Conservation (phyloP, 257 asterid genomes). For the Echites panduratus region DNA sequence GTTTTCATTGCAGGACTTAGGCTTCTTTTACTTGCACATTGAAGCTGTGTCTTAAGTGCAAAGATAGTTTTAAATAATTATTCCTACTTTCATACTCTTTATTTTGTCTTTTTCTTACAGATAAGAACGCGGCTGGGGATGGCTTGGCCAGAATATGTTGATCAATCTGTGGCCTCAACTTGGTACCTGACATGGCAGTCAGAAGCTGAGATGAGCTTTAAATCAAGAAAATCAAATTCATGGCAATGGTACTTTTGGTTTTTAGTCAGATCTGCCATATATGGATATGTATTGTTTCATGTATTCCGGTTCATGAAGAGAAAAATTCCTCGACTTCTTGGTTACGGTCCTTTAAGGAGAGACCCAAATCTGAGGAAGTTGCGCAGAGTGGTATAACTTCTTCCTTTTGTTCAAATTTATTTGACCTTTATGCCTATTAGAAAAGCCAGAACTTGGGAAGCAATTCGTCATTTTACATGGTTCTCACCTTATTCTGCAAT, state of each 20-base stretch:
- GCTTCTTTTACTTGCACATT: slow-evolving; percentile 6
- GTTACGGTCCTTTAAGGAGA: slow-evolving; percentile 65
- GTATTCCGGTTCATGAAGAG: slow-evolving; percentile 53
- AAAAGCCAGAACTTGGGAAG: background rate
- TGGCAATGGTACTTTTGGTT: slow-evolving; percentile 79
- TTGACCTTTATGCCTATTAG: slow-evolving; percentile 2
- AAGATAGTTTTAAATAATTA: background rate
- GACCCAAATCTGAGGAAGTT: slow-evolving; percentile 73
- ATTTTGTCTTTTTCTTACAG: slow-evolving; percentile 33
- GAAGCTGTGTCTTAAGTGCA: background rate
- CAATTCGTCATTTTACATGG: background rate
- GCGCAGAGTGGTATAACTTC: slow-evolving; percentile 62
- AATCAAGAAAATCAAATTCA: slow-evolving; percentile 49
- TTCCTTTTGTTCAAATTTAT: slow-evolving; percentile 16
- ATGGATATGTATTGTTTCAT: slow-evolving; percentile 57
- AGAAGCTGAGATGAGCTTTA: slow-evolving; percentile 62
- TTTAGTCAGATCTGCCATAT: slow-evolving; percentile 56
- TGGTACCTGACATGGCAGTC: slow-evolving; percentile 94
- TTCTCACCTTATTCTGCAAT: background rate
- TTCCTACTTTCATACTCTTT: slow-evolving; percentile 6
- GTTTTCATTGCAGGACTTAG: slow-evolving; percentile 10
- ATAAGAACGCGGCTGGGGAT: slow-evolving; percentile 74
- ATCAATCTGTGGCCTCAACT: slow-evolving; percentile 59
- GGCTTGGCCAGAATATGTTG: slow-evolving; percentile 93
- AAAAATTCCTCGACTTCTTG: slow-evolving; percentile 69